Evolutionary conservation across 148 eudicot species (phyloP).

Genomic region (Cornus controversa): DNA sequence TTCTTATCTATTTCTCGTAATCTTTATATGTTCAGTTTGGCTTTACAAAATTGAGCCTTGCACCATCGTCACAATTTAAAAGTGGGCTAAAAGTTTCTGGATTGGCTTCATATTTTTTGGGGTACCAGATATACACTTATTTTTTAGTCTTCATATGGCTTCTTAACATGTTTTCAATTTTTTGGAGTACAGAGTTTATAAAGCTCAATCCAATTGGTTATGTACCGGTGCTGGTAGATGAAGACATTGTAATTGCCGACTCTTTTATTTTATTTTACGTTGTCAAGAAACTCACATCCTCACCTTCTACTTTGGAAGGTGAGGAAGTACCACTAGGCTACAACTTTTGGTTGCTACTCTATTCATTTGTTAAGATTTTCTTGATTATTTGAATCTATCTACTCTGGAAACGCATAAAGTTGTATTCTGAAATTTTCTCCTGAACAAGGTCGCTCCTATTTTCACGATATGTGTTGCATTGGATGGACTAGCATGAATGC

Average conservation of each 20-base stretch:
- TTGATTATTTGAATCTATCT: too few species aligned
- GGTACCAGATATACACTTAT: not conserved
- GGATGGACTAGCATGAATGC: too few species aligned
- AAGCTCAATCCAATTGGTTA: constrained; percentile 72
- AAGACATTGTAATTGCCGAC: constrained; percentile 58
- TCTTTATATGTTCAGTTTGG: not conserved
- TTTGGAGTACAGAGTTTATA: constrained; percentile 49
- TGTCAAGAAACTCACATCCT: too few species aligned
- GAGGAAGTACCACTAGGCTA: too few species aligned
- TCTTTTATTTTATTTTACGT: too few species aligned
- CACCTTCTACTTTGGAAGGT: too few species aligned
- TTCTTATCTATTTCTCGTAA: not conserved
- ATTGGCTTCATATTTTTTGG: not conserved
- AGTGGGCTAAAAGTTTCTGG: not conserved
- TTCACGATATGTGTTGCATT: too few species aligned
- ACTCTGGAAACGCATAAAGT: too few species aligned
- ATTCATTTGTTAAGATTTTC: too few species aligned
- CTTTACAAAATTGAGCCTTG: not conserved
- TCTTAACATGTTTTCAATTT: constrained; percentile 1
- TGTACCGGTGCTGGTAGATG: constrained; percentile 83
- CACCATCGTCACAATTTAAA: not conserved
- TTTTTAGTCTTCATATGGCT: not conserved
- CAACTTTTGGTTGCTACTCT: too few species aligned
- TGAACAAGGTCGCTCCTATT: too few species aligned
- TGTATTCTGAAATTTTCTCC: too few species aligned